Conservation (phyloP, 306 rosid genomes). For the Betula pendula region DNA sequence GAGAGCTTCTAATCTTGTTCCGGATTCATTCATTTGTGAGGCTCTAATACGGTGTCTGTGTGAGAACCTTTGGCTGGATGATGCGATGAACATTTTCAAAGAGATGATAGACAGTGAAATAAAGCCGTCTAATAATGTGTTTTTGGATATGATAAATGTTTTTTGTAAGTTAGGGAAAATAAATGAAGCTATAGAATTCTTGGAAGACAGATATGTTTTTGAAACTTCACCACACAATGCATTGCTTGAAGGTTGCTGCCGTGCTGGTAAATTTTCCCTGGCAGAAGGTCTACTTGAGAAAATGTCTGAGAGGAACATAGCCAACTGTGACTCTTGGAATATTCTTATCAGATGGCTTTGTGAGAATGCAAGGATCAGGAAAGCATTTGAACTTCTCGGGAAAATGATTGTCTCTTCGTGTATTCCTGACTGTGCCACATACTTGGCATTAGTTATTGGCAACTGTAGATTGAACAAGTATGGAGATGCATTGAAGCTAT, state of each 20-base stretch:
- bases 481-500: slow-evolving; percentile 57
- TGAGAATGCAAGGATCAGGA: slow-evolving; percentile 54
- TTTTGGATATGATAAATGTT: slow-evolving; percentile 47
- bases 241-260: slow-evolving; percentile 75
- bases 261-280: slow-evolving; percentile 41
- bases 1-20: slow-evolving; percentile 58
- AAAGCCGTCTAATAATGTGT: slow-evolving; percentile 27
- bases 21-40: slow-evolving; percentile 43
- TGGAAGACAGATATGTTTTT: slow-evolving; percentile 54
- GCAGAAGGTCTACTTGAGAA: slow-evolving; percentile 52
- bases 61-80: slow-evolving; percentile 53
- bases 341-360: slow-evolving; percentile 63
- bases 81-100: slow-evolving; percentile 45
- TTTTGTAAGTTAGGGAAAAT: slow-evolving; percentile 64
- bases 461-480: slow-evolving; percentile 57
- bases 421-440: slow-evolving; percentile 53
- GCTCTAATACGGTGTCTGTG: slow-evolving; percentile 62
- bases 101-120: slow-evolving; percentile 53
- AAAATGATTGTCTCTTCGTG: slow-evolving; percentile 60
- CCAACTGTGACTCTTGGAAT: slow-evolving; percentile 74
- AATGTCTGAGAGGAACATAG: slow-evolving; percentile 59
- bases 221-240: slow-evolving; percentile 69
- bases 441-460: slow-evolving; percentile 72
- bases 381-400: slow-evolving; percentile 58
- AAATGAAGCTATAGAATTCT: slow-evolving; percentile 59